Percentiles rank a stretch among this genome's conserved stretches.
These are phyloP conservation scores for Fusarium coicis DNA, from an alignment of 2,329 filamentous ascomycete species.

Conservation along the genomic window DNA sequence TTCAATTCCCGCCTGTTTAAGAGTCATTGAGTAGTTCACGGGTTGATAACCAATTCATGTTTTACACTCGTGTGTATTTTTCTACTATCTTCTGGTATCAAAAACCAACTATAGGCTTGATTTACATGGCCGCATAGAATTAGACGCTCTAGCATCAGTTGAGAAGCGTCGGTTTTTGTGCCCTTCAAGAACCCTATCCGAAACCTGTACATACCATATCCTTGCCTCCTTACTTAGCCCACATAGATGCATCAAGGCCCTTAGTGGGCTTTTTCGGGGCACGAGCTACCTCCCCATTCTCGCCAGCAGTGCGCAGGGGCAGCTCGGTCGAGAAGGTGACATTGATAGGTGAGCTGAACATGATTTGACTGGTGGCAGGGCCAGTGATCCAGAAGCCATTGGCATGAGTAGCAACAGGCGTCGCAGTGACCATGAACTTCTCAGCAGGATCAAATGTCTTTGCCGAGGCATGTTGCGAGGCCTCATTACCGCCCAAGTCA, in stretches of 20 bases:
- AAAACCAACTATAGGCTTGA: not conserved
- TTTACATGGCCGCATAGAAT: conserved; percentile 11
- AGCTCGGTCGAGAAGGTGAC: not conserved
- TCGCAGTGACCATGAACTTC: not conserved
- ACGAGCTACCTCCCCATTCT: not conserved
- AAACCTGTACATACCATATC: not conserved
- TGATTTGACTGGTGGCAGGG: conserved; percentile 21
- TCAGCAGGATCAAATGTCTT: not conserved
- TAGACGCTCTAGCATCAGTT: not conserved
- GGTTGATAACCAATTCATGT: not conserved
- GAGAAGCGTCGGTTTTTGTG: not conserved
- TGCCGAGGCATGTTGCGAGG: not conserved
- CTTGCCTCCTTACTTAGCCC: conserved; percentile 23
- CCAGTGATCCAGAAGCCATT: conserved; percentile 15
- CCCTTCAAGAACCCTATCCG: not conserved
- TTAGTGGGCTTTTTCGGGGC: conserved; percentile 19
- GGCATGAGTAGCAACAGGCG: not conserved
- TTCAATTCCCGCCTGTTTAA: not conserved
- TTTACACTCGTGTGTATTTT: not conserved
- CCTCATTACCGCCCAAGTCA: not conserved
- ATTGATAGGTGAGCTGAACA: conserved; percentile 10
- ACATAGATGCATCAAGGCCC: conserved; percentile 37
- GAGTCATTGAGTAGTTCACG: not conserved
- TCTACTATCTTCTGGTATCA: not conserved
- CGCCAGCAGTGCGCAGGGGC: not conserved